phyloP scores from a whole-genome alignment of 371 early-diverging fungal genomes.

The Mucor lusitanicus region DNA sequence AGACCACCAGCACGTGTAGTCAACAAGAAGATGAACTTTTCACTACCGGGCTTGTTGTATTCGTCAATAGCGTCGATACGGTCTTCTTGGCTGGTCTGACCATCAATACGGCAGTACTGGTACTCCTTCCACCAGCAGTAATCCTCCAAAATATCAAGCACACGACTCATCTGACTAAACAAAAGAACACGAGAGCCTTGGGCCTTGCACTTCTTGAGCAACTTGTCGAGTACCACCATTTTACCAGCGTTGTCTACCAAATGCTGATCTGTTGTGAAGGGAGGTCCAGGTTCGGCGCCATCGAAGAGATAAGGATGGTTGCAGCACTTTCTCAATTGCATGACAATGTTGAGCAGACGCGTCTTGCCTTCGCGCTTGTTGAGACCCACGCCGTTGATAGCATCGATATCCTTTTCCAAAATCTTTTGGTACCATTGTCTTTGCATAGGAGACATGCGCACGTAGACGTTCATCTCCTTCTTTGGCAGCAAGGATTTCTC shows the following conservation, averaged over 20 bases:
- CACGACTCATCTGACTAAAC: conserved; percentile 98
- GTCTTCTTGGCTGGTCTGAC: conserved; percentile 94
- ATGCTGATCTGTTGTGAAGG: conserved; percentile 97
- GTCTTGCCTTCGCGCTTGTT: conserved; percentile 80
- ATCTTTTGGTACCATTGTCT: conserved; percentile 97
- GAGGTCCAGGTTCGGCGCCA: conserved; percentile 92
- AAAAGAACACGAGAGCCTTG: conserved; percentile 96
- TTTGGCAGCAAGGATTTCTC: conserved; percentile 97
- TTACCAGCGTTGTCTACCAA: conserved; percentile 94
- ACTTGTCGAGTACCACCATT: conserved; percentile 93
- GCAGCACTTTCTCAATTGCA: conserved; percentile 99
- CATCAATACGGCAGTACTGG: conserved; percentile 98
- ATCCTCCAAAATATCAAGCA: conserved; percentile 99
- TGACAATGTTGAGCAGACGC: conserved; percentile 95
- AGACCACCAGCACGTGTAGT: conserved; percentile 99
- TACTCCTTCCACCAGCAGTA: conserved; percentile 92
- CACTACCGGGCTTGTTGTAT: conserved; percentile 89
- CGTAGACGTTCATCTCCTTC: conserved; percentile 95
- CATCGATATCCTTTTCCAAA: conserved; percentile 97
- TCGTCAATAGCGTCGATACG: conserved; percentile 94
- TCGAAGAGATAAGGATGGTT: conserved; percentile 99
- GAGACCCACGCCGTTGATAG: conserved; percentile 81
- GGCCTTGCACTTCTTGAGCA: conserved; percentile 81
- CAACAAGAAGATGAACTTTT: conserved; percentile 95
- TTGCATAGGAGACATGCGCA: conserved; percentile 96